Conservation (phyloP, 1,139 yeast species). For the Casaregolazyma lundiana region DNA sequence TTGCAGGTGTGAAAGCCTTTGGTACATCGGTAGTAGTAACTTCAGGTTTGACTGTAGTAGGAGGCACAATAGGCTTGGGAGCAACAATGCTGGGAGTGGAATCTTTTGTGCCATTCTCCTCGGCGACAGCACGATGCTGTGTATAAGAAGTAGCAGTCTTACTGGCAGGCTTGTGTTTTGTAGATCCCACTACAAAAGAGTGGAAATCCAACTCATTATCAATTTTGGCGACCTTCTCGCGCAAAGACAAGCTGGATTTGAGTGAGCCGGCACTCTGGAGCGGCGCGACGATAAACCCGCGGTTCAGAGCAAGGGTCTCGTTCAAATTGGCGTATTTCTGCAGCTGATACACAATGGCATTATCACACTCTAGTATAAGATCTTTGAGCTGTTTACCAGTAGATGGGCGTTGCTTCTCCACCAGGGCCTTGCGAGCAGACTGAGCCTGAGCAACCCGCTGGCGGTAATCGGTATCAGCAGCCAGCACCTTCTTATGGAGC, state of each 20-base stretch:
- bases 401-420: constrained; percentile 72
- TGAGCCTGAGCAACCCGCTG: constrained; percentile 70
- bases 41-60: background rate
- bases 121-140: background rate
- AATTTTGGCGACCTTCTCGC: constrained; percentile 65
- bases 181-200: constrained; percentile 49
- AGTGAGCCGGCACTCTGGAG: constrained; percentile 39
- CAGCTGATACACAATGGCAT: constrained; percentile 81
- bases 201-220: constrained; percentile 82
- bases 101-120: background rate
- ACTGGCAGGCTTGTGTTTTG: constrained; percentile 21
- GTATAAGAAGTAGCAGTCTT: background rate
- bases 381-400: constrained; percentile 69
- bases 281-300: constrained; percentile 81
- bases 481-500: constrained; percentile 68
- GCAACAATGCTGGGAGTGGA: background rate
- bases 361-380: constrained; percentile 77
- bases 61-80: background rate
- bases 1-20: background rate
- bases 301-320: constrained; percentile 76
- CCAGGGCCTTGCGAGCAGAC: constrained; percentile 66
- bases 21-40: background rate
- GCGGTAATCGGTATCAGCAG: constrained; percentile 82
- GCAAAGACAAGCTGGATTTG: constrained; percentile 59
- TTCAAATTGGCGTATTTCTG: constrained; percentile 85